A percentile compares a stretch with the other conserved stretches of the same genome.
phyloP scores from a whole-genome alignment of 1,139 yeast genomes.

The Yamadazyma membranifaciens region DNA sequence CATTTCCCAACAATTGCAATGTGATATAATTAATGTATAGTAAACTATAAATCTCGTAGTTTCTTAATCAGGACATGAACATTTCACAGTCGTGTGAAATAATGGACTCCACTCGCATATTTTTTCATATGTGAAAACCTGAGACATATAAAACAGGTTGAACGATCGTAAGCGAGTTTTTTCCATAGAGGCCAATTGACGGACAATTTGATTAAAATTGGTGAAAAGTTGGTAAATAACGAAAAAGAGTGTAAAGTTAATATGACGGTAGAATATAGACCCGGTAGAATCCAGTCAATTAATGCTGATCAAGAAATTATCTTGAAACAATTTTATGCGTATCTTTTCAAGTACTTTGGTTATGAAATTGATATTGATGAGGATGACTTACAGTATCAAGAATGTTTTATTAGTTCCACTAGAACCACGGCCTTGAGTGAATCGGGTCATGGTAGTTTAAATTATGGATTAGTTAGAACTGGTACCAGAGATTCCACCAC shows the following conservation, averaged over 20 bases:
- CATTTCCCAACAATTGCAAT: not conserved
- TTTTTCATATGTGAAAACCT: constrained; percentile 4
- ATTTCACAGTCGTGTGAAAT: constrained; percentile 4
- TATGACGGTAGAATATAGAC: constrained; percentile 22
- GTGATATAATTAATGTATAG: not conserved
- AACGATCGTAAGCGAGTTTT: not conserved
- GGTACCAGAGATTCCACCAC: constrained; percentile 27
- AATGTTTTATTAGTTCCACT: constrained; percentile 36
- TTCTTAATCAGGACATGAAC: not conserved
- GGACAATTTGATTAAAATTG: not conserved
- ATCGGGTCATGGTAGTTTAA: constrained; percentile 15
- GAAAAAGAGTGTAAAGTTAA: not conserved
- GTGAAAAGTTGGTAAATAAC: not conserved
- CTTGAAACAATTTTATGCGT: constrained; percentile 45
- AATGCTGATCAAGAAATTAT: constrained; percentile 40
- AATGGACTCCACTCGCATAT: constrained; percentile 1
- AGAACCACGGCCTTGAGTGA: constrained; percentile 21
- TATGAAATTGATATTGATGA: constrained; percentile 30
- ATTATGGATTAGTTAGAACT: constrained; percentile 25
- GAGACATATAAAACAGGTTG: no score
- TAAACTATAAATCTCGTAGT: not conserved
- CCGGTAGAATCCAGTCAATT: constrained; percentile 43
- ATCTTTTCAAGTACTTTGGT: constrained; percentile 36
- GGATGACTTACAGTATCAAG: constrained; percentile 32
- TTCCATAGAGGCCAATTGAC: no score